Evolutionary conservation across 2,329 filamentous ascomycete genomes (phyloP).

Genomic region (Trichophyton benhamiae): DNA sequence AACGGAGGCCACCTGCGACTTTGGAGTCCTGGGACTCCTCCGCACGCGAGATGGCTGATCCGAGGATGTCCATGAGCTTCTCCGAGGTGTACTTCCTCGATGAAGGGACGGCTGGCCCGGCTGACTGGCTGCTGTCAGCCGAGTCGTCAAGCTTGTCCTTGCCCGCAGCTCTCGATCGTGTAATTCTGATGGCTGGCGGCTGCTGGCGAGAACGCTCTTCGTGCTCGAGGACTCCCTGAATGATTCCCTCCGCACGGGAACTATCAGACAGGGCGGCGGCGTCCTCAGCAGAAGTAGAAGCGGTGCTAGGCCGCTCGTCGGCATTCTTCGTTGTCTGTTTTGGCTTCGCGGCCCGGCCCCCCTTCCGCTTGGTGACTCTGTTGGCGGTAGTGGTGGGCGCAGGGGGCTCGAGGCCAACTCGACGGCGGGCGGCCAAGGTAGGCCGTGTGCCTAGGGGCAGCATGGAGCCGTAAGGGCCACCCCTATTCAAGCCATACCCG

Average conservation of each 20-base stretch:
- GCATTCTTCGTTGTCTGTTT: constrained; percentile 9
- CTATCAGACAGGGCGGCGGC: constrained; percentile 6
- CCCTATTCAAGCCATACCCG: constrained; percentile 53
- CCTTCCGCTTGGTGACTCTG: constrained; percentile 9
- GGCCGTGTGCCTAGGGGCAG: constrained; percentile 65
- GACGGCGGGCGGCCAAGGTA: constrained; percentile 46
- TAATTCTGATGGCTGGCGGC: not conserved
- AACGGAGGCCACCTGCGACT: constrained; percentile 21
- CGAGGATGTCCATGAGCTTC: constrained; percentile 19
- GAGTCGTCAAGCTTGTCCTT: constrained; percentile 11
- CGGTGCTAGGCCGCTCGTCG: constrained; percentile 14
- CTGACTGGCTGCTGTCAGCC: constrained; percentile 7
- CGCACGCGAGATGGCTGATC: constrained; percentile 20
- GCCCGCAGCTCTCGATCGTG: constrained; percentile 9
- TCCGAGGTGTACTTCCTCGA: constrained; percentile 20
- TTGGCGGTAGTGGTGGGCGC: constrained; percentile 25
- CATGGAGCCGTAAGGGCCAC: constrained; percentile 74
- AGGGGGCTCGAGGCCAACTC: constrained; percentile 31
- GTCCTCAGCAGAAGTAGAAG: constrained; percentile 13
- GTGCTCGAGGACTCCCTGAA: constrained; percentile 4
- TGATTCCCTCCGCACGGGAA: constrained; percentile 4
- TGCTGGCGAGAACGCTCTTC: constrained; percentile 5
- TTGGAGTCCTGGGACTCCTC: constrained; percentile 20
- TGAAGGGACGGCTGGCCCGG: constrained; percentile 8
- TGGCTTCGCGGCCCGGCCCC: constrained; percentile 8